Evolutionary conservation across 2,329 filamentous ascomycete species (phyloP).

Genomic region (Coleophoma cylindrospora): DNA sequence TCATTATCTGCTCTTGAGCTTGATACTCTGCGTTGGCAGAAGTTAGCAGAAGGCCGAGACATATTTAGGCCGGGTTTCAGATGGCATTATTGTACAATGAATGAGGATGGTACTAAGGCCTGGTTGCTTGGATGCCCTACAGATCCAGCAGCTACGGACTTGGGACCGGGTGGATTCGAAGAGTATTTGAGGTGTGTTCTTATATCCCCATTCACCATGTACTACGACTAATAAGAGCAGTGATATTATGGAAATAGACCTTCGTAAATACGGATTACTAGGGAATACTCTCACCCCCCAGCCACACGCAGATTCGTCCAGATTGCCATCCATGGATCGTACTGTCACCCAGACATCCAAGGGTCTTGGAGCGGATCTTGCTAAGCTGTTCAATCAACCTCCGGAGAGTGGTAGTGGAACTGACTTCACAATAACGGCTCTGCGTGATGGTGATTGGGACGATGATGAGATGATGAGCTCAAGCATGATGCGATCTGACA

Average conservation of each 20-base stretch:
- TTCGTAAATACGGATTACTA: slow-evolving; percentile 85
- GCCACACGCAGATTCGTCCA: slow-evolving; percentile 40
- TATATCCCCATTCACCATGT: not conserved
- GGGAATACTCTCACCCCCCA: slow-evolving; percentile 68
- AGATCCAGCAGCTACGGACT: slow-evolving; percentile 60
- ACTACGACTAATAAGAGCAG: slow-evolving; percentile 27
- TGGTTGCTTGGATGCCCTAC: slow-evolving; percentile 93
- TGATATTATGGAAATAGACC: slow-evolving; percentile 89
- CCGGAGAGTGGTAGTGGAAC: slow-evolving; percentile 81
- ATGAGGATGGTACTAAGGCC: slow-evolving; percentile 90
- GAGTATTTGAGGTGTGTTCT: slow-evolving; percentile 66
- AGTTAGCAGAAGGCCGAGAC: slow-evolving; percentile 88
- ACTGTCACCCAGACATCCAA: slow-evolving; percentile 51
- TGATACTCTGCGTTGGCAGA: slow-evolving; percentile 86
- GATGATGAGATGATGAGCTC: slow-evolving; percentile 55
- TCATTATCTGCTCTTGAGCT: slow-evolving; percentile 87
- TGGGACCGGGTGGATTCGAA: slow-evolving; percentile 68
- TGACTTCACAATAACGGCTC: slow-evolving; percentile 87
- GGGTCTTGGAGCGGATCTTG: slow-evolving; percentile 78
- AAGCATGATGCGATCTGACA: slow-evolving; percentile 40
- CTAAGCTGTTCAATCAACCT: slow-evolving; percentile 78
- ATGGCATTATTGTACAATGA: slow-evolving; percentile 98
- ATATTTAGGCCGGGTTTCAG: slow-evolving; percentile 89
- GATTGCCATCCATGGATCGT: slow-evolving; percentile 39
- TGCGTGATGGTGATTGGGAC: slow-evolving; percentile 67